Evolutionary conservation across 2,329 filamentous ascomycete species (phyloP), one percentile per base, ranked within the genome.

Genomic region (Aureobasidium pullulans): DNA sequence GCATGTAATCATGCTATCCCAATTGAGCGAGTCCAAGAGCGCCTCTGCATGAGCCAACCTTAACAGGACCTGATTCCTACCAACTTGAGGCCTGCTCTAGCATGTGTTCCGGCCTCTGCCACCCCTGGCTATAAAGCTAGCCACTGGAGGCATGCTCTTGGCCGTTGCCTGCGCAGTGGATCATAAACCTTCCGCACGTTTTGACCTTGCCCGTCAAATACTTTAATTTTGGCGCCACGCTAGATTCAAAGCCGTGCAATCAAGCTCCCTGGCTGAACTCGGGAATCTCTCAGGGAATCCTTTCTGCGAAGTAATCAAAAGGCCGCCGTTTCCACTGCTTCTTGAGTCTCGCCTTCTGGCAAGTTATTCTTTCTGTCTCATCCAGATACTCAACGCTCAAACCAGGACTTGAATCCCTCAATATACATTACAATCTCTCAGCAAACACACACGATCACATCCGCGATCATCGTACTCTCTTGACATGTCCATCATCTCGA

Each of bases 401-500:
- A 31, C 32, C 15, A 37, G 36, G 46, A 48, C 46, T 5, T 39
- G 28, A 11, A n/a, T 3, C 16, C 9, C 6, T 2, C 16, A 28
- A 28, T 10, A 54, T 43, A 43, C 6, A 4, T 23, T 16, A 15
- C 16, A 54, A 19, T 7, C 29, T 23, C 16, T 28, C n/a, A 11
- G 29, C 50, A 43, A 43, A 39, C n/a, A 23, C 31, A 23, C 16
- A 4, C 28, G 32, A n/a, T 10, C 19, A 13, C 29, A 15, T n/a
- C 6, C 6, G n/a, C 19, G 31, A 15, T 39, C 39, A 40, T 56
- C n/a, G n/a, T 37, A 15, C 19, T 16, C 28, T 13, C 3, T 15
- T 37, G 40, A 44, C 39, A 72, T 74, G 71, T 64, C 70, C 19
- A 66, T 70, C 46, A 69, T 71, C 59, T 67, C 67, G 4, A 69